Conservation (phyloP, 768 basidiomycete species). For the Scleroderma citrinum region DNA sequence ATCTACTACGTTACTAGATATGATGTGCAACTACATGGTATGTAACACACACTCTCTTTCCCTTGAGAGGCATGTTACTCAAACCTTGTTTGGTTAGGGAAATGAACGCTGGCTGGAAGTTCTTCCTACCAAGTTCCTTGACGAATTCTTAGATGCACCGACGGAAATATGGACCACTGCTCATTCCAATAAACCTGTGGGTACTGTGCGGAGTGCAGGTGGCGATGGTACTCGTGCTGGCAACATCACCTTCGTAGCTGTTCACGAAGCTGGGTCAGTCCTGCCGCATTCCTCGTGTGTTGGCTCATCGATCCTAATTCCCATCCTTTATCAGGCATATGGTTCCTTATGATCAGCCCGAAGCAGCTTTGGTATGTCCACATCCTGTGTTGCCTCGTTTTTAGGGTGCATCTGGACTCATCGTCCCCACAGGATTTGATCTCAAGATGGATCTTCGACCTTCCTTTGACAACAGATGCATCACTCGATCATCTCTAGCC, state of each 20-base stretch:
- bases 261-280: constrained; percentile 75
- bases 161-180: constrained; percentile 53
- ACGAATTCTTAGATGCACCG: constrained; percentile 49
- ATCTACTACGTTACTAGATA: constrained; percentile 40
- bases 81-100: constrained; percentile 38
- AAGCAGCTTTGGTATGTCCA: constrained; percentile 65
- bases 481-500: not conserved
- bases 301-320: not conserved
- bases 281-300: not conserved
- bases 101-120: constrained; percentile 71
- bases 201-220: constrained; percentile 66
- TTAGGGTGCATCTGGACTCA: not conserved
- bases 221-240: constrained; percentile 61
- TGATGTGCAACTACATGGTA: constrained; percentile 85
- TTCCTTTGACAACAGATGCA: constrained; percentile 34
- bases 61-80: not conserved
- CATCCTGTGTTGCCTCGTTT: not conserved
- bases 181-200: constrained; percentile 49
- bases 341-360: constrained; percentile 89
- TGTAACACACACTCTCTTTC: constrained; percentile 13
- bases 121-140: constrained; percentile 55
- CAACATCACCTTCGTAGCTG: constrained; percentile 77
- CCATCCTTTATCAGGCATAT: constrained; percentile 54
- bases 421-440: constrained; percentile 45
- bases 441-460: constrained; percentile 51